Conservation (phyloP, 306 rosid species). For the Cicer chorassanicum region DNA sequence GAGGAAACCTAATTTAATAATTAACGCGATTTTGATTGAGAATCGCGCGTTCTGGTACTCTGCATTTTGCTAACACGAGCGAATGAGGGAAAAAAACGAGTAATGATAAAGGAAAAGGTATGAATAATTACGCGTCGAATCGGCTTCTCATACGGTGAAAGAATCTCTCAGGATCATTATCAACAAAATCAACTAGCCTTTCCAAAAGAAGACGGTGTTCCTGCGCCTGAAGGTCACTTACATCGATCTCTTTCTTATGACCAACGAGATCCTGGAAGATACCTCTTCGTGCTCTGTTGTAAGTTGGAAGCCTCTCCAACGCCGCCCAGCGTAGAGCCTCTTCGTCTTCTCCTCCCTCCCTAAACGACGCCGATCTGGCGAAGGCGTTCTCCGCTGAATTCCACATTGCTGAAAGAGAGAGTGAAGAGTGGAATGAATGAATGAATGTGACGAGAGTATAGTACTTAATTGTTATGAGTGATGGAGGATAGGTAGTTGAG, state of each 20-base stretch:
- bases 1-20: neutral
- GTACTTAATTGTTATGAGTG: neutral
- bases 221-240: slow-evolving; percentile 60
- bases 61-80: slow-evolving; percentile 27
- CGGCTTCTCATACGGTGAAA: slow-evolving; percentile 75
- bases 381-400: slow-evolving; percentile 86
- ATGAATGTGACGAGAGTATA: neutral
- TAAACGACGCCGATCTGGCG: slow-evolving; percentile 63
- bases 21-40: neutral
- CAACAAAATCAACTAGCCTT: slow-evolving; percentile 60
- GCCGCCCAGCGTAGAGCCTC: slow-evolving; percentile 99
- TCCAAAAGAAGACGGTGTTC: slow-evolving; percentile 76
- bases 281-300: slow-evolving; percentile 77
- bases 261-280: slow-evolving; percentile 75
- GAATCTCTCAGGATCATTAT: slow-evolving; percentile 73
- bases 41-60: neutral
- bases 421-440: neutral
- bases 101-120: neutral
- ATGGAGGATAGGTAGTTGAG: slow-evolving; percentile 67
- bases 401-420: slow-evolving; percentile 65
- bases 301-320: slow-evolving; percentile 86
- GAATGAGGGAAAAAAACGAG: neutral
- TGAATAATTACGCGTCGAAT: slow-evolving; percentile 70
- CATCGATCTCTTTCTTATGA: slow-evolving; percentile 68
- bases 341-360: slow-evolving; percentile 71